These are phyloP conservation scores for Thelonectria rubi DNA, from an alignment of 2,329 filamentous ascomycete genomes.

Conservation along the genomic window DNA sequence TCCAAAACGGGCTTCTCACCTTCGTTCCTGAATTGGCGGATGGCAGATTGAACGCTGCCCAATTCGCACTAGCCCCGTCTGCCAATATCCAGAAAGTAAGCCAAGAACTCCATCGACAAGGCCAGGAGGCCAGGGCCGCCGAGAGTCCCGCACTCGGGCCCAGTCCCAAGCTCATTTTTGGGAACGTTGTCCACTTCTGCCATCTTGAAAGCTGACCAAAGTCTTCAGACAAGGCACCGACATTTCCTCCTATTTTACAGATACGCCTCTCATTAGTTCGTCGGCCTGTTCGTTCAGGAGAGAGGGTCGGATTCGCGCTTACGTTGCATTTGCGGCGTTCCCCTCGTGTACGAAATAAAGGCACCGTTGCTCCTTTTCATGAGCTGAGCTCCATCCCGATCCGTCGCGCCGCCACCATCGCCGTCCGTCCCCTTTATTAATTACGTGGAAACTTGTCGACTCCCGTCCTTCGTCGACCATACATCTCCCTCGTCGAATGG, in stretches of 20 bases:
- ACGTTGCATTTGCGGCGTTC: not conserved
- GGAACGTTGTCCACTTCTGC: constrained; percentile 32
- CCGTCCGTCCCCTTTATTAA: constrained; percentile 24
- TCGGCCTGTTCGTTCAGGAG: constrained; percentile 7
- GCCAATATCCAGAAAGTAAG: constrained; percentile 12
- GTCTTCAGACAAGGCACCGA: constrained; percentile 24
- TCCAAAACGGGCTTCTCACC: constrained; percentile 8
- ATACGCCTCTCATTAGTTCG: constrained; percentile 18
- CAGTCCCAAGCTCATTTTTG: constrained; percentile 24
- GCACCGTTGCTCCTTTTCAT: constrained; percentile 19
- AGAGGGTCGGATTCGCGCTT: not conserved
- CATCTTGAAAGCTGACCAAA: constrained; percentile 20
- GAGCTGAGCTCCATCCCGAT: constrained; percentile 26
- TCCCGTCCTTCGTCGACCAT: constrained; percentile 17
- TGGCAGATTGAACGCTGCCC: constrained; percentile 11
- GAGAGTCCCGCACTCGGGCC: constrained; percentile 18
- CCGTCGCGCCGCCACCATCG: constrained; percentile 20
- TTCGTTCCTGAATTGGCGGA: constrained; percentile 6
- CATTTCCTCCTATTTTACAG: constrained; percentile 18
- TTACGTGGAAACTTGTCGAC: constrained; percentile 23
- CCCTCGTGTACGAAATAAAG: not conserved
- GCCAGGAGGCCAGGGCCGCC: constrained; percentile 11
- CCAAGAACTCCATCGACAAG: constrained; percentile 6
- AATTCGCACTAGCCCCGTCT: constrained; percentile 9
- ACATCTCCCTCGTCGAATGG: constrained; percentile 52